Evolutionary conservation across 116 monocot species (phyloP), one percentile per base, ranked within the genome.

Genomic region (Zostera marina): DNA sequence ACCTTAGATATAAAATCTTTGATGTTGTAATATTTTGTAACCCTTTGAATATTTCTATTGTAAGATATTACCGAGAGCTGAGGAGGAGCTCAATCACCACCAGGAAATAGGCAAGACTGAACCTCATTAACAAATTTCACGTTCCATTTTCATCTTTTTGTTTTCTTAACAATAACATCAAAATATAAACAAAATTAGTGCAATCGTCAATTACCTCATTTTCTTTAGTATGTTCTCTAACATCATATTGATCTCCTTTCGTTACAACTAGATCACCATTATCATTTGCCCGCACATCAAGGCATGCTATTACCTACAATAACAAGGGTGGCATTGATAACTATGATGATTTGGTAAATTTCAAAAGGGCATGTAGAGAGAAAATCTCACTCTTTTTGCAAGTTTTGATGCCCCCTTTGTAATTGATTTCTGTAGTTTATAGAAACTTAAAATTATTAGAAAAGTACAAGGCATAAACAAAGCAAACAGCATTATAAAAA

Each of bases 161-260:
- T n/a, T n/a, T n/a, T n/a, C n/a, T n/a, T n/a, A n/a, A 22, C 20
- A 16, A 53, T 25, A 25, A 0, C 21, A 22, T 21, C 5, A 11
- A 53, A 22, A 22, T 8, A 11, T 8, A 56, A 32, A 32, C 38
- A 25, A 56, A 32, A 16, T 19, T 19, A 57, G 25, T 16, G 16
- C 9, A 40, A n/a, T n/a, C n/a, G n/a, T 19, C 46, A 7, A 46
- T 49, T 77, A 96, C 96, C 96, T 96, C 85, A 44, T 89, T 61
- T 54, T 73, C 76, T 57, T 76, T 67, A 53, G 78, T 78, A 56
- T 72, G 74, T 47, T 96, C 96, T 68, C 96, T 75, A 52, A 96
- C 96, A 67, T 96, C 83, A 77, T 96, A 89, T 56, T 96, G 96
- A 59, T 96, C 96, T 9, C 96, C 96, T 78, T 96, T 96, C 2